A percentile compares a stretch with the other conserved stretches of the same genome.
These are phyloP conservation scores for Barnettozyma wickerhamii DNA, from an alignment of 805 yeast species.

Conservation along the genomic window DNA sequence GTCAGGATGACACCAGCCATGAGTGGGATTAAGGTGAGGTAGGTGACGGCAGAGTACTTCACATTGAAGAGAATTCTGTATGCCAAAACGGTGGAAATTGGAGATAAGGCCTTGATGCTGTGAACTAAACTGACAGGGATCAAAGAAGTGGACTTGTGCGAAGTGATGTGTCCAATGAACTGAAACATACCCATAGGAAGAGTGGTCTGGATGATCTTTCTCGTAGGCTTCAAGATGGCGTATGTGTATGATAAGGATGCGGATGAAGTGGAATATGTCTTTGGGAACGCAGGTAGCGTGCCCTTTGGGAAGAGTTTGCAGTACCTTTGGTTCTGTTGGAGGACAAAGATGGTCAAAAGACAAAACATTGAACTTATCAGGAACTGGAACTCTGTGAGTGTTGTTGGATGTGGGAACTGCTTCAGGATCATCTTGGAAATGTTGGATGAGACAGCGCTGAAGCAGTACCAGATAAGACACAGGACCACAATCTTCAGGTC, in stretches of 20 bases:
- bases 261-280: slow-evolving; percentile 23
- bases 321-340: slow-evolving; percentile 32
- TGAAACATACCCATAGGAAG: slow-evolving; percentile 95
- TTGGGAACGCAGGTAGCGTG: slow-evolving; percentile 40
- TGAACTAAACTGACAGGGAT: slow-evolving; percentile 96
- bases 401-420: slow-evolving; percentile 74
- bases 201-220: slow-evolving; percentile 54
- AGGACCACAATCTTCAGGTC: slow-evolving; percentile 43
- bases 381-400: slow-evolving; percentile 86
- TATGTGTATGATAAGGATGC: slow-evolving; percentile 19
- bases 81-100: slow-evolving; percentile 79
- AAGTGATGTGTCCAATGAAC: slow-evolving; percentile 84
- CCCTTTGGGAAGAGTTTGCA: slow-evolving; percentile 41
- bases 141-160: slow-evolving; percentile 86
- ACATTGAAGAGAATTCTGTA: slow-evolving; percentile 60
- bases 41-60: slow-evolving; percentile 60
- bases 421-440: slow-evolving; percentile 73
- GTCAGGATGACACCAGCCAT: slow-evolving; percentile 82
- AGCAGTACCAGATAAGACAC: slow-evolving; percentile 76
- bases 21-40: slow-evolving; percentile 73
- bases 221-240: slow-evolving; percentile 51
- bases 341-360: slow-evolving; percentile 35
- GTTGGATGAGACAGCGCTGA: slow-evolving; percentile 78
- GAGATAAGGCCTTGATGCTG: slow-evolving; percentile 89
- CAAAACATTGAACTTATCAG: slow-evolving; percentile 64